Base-by-base conservation (phyloP, 1,284 basidiomycete species). In the Lentinus polychrous region DNA sequence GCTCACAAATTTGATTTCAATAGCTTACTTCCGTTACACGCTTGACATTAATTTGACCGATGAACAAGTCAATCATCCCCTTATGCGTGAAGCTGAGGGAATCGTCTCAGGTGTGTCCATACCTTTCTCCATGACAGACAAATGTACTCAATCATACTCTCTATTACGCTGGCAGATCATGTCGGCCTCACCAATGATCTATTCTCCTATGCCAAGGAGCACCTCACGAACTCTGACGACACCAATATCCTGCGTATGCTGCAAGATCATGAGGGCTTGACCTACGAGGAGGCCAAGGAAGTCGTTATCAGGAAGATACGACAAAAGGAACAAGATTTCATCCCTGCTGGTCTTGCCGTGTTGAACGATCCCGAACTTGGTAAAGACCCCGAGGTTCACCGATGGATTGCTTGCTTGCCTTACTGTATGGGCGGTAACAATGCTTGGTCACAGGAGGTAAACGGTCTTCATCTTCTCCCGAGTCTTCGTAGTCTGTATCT, bases 311-410 rank as follows among this genome's bases (percentile, higher is more conserved):
- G 22, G 36, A 48, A 48, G 47, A 48, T 48, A 8, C 47, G 47
- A 4, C 47, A 48, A 24, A 48, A 48, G 40, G 47, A 48, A 20
- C 47, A 48, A 35, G 47, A 48, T 18, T 48, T 43, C 41, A 48
- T 48, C 23, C 41, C 47, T 17, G 47, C 47, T 8, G 47, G 47
- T n/a, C 7, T 43, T 15, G 47, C 47, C 8, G 47, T 48, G 3
- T 40, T 48, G 17, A 33, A 43, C 14, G 39, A 48, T 24, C 47
- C 47, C 12, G 40, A 31, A 22, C 47, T 48, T 11, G 40, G 47
- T 3, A 36, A 39, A 27, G 47, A 48, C 23, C 47, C 47, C 11
- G 47, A 48, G 31, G 40, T 48, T 10, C 41, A 48, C 22, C 47
- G 47, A 6, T 48, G 47, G 47, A 35, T 48, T 10, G 47, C 47